A percentile compares a stretch with the other conserved stretches of the same genome.
These are phyloP conservation scores for Solanum ossicruentum DNA, from an alignment of 257 asterid genomes.

Conservation along the genomic window DNA sequence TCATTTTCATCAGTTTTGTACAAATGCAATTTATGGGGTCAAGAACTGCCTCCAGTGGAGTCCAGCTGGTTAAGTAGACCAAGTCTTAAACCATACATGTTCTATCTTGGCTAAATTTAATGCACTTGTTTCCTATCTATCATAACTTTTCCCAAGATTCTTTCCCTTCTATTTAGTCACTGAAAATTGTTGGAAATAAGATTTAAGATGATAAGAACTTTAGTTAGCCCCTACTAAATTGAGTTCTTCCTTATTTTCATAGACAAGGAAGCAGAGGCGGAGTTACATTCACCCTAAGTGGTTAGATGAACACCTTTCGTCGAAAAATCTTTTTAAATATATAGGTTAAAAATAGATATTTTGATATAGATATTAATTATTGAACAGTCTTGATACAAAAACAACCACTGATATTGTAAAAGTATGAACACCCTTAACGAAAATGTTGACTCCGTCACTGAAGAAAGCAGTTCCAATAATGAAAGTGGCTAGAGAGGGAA, in stretches of 20 bases:
- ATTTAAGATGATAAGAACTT: background rate
- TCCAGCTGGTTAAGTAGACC: background rate
- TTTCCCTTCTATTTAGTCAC: background rate
- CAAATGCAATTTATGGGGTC: background rate
- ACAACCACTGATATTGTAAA: too few species aligned
- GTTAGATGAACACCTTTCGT: too few species aligned
- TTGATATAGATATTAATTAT: too few species aligned
- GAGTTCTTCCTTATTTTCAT: background rate
- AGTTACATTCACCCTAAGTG: too few species aligned
- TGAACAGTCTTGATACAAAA: too few species aligned
- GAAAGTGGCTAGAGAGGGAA: background rate
- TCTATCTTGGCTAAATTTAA: background rate
- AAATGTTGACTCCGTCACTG: too few species aligned
- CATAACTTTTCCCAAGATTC: background rate
- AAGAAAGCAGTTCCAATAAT: background rate
- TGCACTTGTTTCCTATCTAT: background rate
- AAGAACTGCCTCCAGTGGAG: background rate
- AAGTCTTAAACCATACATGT: background rate
- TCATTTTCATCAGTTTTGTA: background rate
- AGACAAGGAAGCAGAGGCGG: background rate
- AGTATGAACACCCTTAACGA: too few species aligned
- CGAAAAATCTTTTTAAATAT: too few species aligned
- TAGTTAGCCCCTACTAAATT: background rate
- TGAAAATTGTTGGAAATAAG: background rate
- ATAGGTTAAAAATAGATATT: too few species aligned